Percentiles rank a stretch among this genome's conserved stretches.
Conservation (phyloP, 495 filamentous ascomycete genomes). For the Ramalina intermedia region DNA sequence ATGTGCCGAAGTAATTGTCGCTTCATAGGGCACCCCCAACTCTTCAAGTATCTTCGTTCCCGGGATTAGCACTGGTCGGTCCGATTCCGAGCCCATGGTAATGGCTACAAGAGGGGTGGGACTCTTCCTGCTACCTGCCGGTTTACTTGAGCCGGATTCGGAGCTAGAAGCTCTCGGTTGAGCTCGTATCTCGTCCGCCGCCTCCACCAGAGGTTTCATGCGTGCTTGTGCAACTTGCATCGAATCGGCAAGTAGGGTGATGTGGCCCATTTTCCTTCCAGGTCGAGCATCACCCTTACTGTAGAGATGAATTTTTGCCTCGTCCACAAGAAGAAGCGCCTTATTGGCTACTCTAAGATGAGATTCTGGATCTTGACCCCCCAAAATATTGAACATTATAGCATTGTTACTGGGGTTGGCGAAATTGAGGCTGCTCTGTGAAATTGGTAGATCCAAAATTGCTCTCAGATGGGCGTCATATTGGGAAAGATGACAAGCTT, state of each 20-base stretch:
- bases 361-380: conserved; percentile 52
- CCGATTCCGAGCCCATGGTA: conserved; percentile 92
- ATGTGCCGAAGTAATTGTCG: conserved; percentile 87
- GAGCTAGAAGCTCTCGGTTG: conserved; percentile 30
- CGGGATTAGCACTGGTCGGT: conserved; percentile 63
- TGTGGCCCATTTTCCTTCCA: conserved; percentile 88
- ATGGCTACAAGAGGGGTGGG: conserved; percentile 56
- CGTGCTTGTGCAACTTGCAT: conserved; percentile 58
- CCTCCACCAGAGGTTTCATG: conserved; percentile 50
- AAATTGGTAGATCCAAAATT: conserved; percentile 66
- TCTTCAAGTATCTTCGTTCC: conserved; percentile 62
- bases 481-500: conserved; percentile 80
- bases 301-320: conserved; percentile 70
- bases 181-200: conserved; percentile 49
- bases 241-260: conserved; percentile 58
- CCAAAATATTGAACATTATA: conserved; percentile 96
- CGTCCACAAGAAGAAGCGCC: conserved; percentile 42
- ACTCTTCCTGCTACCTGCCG: conserved; percentile 8
- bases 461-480: conserved; percentile 82
- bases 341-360: conserved; percentile 52
- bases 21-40: conserved; percentile 60
- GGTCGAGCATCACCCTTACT: conserved; percentile 74
- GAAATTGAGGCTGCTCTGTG: conserved; percentile 42
- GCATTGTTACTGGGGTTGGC: conserved; percentile 43
- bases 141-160: neutral